Conservation (phyloP, 1,284 basidiomycete genomes). For the Sporisorium graminicola region DNA sequence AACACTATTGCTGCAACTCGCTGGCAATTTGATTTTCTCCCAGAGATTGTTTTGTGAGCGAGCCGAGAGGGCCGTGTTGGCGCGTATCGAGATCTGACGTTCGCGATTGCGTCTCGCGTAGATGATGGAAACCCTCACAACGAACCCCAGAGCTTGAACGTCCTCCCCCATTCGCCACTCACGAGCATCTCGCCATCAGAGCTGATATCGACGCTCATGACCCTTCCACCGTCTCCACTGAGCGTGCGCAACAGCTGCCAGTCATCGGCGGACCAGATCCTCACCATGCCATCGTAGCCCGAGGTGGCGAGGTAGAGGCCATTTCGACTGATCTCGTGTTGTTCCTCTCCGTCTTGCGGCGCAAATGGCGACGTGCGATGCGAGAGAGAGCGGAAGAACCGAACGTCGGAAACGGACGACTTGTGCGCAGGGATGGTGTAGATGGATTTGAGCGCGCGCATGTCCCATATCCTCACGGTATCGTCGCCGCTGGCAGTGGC, state of each 20-base stretch:
- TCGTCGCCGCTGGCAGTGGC: conserved; percentile 97
- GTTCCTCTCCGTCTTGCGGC: conserved; percentile 43
- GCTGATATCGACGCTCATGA: conserved; percentile 93
- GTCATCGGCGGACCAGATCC: conserved; percentile 97
- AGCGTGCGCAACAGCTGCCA: conserved; percentile 92
- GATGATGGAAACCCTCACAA: conserved; percentile 19
- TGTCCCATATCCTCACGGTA: conserved; percentile 98
- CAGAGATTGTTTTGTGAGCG: neutral
- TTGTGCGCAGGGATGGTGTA: conserved; percentile 97
- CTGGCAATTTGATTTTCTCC: conserved; percentile 14
- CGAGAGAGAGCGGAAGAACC: conserved; percentile 80
- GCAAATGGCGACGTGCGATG: conserved; percentile 14
- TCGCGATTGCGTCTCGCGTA: conserved; percentile 8
- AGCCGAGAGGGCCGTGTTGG: neutral
- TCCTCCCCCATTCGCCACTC: conserved; percentile 60
- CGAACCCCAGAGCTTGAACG: conserved; percentile 60
- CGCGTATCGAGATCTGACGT: neutral
- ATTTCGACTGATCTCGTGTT: conserved; percentile 62
- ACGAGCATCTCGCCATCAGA: conserved; percentile 54
- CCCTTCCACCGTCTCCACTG: conserved; percentile 93
- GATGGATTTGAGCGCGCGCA: conserved; percentile 88
- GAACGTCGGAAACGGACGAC: conserved; percentile 92
- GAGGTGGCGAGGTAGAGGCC: conserved; percentile 93
- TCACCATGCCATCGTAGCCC: conserved; percentile 94
- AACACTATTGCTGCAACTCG: conserved; percentile 12